These are phyloP conservation scores for Talaromyces sp. DNA, from an alignment of 2,329 filamentous ascomycete genomes.

Conservation along the genomic window DNA sequence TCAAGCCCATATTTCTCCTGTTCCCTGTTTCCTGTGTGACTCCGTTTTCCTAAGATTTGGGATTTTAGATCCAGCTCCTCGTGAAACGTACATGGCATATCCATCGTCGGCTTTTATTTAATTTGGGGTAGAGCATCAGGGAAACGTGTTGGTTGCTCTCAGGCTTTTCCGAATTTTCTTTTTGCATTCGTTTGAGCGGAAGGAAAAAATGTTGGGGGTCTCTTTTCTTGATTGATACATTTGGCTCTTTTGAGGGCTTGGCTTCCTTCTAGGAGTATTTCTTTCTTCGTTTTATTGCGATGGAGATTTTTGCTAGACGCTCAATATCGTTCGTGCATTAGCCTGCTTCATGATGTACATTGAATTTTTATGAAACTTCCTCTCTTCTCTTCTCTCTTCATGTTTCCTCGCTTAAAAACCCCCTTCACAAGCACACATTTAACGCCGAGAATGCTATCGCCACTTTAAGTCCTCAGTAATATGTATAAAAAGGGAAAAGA, in stretches of 20 bases:
- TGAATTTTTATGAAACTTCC: neutral
- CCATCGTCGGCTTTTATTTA: constrained; percentile 1
- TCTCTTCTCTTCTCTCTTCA: neutral
- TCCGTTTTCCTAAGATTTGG: neutral
- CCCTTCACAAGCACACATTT: neutral
- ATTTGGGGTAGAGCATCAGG: neutral
- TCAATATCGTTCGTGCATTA: neutral
- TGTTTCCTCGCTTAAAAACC: neutral
- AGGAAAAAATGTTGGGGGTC: neutral
- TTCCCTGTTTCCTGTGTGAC: neutral
- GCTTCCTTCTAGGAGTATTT: neutral
- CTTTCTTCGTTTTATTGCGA: neutral
- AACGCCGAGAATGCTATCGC: neutral
- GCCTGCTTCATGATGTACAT: neutral
- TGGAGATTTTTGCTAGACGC: neutral
- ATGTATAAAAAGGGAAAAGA: neutral
- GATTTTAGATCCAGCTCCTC: neutral
- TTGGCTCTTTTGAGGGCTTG: neutral
- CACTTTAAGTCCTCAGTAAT: neutral
- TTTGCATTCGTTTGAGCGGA: neutral
- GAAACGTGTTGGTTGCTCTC: neutral
- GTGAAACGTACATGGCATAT: neutral
- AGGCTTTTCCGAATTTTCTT: neutral
- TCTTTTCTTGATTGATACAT: neutral
- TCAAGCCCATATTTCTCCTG: neutral